Base-by-base conservation (phyloP, 345 rosid genomes). In the Eucalyptus dawsonii region DNA sequence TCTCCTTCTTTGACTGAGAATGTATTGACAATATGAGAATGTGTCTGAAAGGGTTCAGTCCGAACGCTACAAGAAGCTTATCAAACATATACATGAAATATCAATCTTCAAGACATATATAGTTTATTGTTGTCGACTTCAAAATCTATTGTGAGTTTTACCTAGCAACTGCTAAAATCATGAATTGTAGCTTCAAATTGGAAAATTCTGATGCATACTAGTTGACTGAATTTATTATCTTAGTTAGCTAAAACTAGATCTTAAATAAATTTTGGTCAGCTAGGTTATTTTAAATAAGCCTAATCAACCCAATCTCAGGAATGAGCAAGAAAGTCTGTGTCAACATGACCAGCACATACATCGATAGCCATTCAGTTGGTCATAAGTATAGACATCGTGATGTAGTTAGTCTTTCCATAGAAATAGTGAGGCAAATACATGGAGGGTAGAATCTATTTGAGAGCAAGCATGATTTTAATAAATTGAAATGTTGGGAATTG, bases 31-130 rank as follows among this genome's bases (percentile, higher is more conserved):
- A 53, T 19, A 53, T 53, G 58, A 53, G 58, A 53, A 53, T 53
- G 58, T 19, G 24, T 53, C 0, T 8, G 5, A 53, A 53, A 0
- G 56, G 56, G 24, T 53, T 53, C 0, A 53, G 0, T 53, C 0
- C 4, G 2, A 1, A 53, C 0, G 58, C 25, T 53, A 19, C 58
- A 19, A 53, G 58, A 53, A 19, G 24, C 11, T 19, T 53, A 53
- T 53, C 25, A 3, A 19, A 53, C 58, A 53, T 53, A 53, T 19
- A 0, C 24, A 1, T 53, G 11, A 53, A 53, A 53, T 53, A 19
- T 53, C 25, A 53, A 53, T 19, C 25, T 53, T 53, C 11, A 8
- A 53, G 24, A 53, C 56, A 19, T 3, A 8, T 19, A 53, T 53
- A 53, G 5, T 8, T 53, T 53, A 53, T 53, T 53, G 25, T 53